Evolutionary conservation across 179 eudicot genomes (phyloP).

Genomic region (Heliamphora pulchella): DNA sequence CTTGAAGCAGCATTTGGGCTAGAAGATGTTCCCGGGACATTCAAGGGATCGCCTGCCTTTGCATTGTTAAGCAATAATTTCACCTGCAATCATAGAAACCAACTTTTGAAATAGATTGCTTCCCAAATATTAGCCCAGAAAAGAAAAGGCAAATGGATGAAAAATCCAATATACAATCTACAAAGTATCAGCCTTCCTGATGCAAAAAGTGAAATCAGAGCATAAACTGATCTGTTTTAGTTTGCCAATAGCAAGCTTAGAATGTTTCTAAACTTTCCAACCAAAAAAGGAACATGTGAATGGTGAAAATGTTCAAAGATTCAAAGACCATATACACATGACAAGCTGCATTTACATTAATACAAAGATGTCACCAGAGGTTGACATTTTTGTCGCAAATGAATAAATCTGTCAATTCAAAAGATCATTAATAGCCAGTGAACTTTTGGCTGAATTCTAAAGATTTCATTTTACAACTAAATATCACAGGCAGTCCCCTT

Average conservation of each 20-base stretch:
- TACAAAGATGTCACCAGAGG: neutral
- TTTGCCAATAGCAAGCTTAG: neutral
- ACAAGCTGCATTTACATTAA: neutral
- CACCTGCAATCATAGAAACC: constrained; percentile 40
- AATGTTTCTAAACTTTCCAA: neutral
- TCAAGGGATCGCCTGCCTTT: constrained; percentile 65
- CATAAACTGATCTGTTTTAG: neutral
- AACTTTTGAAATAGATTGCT: neutral
- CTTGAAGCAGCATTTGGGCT: constrained; percentile 59
- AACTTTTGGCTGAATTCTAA: neutral
- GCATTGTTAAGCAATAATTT: constrained; percentile 78
- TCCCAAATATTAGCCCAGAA: neutral
- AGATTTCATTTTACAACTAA: no score
- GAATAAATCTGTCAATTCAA: neutral
- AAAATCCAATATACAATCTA: neutral
- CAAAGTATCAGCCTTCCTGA: neutral
- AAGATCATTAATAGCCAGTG: neutral
- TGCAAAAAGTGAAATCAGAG: neutral
- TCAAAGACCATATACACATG: neutral
- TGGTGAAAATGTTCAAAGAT: neutral
- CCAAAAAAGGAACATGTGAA: neutral
- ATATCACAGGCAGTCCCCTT: neutral
- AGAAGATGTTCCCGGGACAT: constrained; percentile 56
- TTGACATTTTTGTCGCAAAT: neutral
- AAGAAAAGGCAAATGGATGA: neutral